Percentiles rank a stretch among this genome's conserved stretches.
Evolutionary conservation across 2,329 filamentous ascomycete species (phyloP).

Genomic region (Phaeosphaeria sp.): DNA sequence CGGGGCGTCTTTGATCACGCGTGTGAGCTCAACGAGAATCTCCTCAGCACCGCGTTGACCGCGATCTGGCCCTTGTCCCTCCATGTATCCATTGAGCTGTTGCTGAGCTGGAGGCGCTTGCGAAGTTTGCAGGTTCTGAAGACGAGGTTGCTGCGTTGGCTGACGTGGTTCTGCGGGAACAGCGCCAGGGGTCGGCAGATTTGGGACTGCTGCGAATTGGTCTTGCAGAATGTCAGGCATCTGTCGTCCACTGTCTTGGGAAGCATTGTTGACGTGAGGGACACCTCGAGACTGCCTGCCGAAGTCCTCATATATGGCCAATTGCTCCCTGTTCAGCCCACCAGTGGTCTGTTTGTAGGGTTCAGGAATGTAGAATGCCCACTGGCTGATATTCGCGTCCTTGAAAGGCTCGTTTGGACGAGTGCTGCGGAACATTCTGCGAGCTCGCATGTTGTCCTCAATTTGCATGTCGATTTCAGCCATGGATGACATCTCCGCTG

Average conservation of each 20-base stretch:
- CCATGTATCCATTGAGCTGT: constrained; percentile 67
- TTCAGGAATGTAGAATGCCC: constrained; percentile 92
- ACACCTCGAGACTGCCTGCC: constrained; percentile 79
- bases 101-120: constrained; percentile 50
- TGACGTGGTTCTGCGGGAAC: constrained; percentile 66
- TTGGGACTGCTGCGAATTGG: constrained; percentile 64
- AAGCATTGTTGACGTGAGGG: constrained; percentile 61
- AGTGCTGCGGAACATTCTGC: constrained; percentile 75
- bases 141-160: constrained; percentile 56
- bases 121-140: constrained; percentile 45
- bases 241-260: constrained; percentile 66
- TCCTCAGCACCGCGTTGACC: constrained; percentile 59
- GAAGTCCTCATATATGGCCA: constrained; percentile 97
- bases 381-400: constrained; percentile 81
- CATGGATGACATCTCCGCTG: constrained; percentile 89
- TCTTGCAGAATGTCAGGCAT: constrained; percentile 69
- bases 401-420: constrained; percentile 85
- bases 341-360: constrained; percentile 86
- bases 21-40: constrained; percentile 64
- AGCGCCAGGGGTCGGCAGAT: constrained; percentile 67
- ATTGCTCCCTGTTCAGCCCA: constrained; percentile 87
- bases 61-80: constrained; percentile 45
- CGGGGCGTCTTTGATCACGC: constrained; percentile 61
- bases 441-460: constrained; percentile 76
- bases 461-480: constrained; percentile 96